Conservation (phyloP, 148 eudicot genomes). For the Spergularia marina region DNA sequence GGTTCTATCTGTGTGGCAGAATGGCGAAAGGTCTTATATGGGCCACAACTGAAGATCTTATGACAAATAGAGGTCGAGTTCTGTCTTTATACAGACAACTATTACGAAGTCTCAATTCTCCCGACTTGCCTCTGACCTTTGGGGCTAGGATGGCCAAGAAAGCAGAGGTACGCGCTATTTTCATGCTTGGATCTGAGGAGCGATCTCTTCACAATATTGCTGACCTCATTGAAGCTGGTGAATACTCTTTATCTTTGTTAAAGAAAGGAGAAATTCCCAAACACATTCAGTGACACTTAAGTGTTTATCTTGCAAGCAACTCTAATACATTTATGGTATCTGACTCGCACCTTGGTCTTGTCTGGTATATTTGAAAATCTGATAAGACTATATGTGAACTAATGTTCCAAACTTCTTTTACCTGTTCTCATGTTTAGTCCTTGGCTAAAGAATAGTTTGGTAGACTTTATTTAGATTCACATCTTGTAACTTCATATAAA, state of each 20-base stretch:
- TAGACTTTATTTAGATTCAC: neutral
- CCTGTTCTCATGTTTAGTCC: neutral
- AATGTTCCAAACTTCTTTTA: neutral
- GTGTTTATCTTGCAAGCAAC: neutral
- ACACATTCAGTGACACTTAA: slow-evolving; percentile 34
- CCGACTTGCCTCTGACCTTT: slow-evolving; percentile 51
- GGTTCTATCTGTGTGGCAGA: slow-evolving; percentile 10
- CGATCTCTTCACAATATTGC: slow-evolving; percentile 59
- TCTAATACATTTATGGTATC: neutral
- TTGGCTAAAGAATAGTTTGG: neutral
- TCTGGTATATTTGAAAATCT: neutral
- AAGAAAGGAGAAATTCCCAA: slow-evolving; percentile 79
- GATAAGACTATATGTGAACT: too few species aligned
- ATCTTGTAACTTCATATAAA: neutral
- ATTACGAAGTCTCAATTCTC: slow-evolving; percentile 61
- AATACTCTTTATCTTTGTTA: slow-evolving; percentile 59
- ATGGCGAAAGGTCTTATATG: slow-evolving; percentile 72
- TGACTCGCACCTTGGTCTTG: neutral
- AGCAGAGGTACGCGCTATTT: slow-evolving; percentile 70
- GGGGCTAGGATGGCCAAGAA: slow-evolving; percentile 69
- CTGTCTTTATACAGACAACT: slow-evolving; percentile 62
- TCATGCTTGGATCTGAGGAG: slow-evolving; percentile 66
- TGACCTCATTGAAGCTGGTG: slow-evolving; percentile 66
- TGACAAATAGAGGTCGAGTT: slow-evolving; percentile 51
- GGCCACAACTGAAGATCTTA: slow-evolving; percentile 72